Conservation (phyloP, 1,284 basidiomycete species). For the Laetiporus sulphureus region DNA sequence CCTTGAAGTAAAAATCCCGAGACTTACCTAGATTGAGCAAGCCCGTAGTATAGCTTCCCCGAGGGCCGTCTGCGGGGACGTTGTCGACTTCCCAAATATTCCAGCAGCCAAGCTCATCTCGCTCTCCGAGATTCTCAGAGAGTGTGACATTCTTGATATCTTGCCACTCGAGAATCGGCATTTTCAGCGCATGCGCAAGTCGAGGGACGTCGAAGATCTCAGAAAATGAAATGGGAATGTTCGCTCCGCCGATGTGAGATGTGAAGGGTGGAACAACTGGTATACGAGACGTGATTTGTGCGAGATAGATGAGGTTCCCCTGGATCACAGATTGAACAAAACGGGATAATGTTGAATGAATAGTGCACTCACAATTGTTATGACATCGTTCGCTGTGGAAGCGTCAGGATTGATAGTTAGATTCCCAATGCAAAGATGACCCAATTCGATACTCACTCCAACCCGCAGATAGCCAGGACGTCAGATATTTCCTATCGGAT, state of each 20-base stretch:
- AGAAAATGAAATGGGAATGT: conserved; percentile 25
- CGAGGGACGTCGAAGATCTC: conserved; percentile 35
- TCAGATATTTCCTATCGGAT: conserved; percentile 50
- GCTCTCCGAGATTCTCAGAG: conserved; percentile 8
- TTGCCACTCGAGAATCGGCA: conserved; percentile 32
- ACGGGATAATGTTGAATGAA: conserved; percentile 1
- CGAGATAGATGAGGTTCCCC: conserved; percentile 62
- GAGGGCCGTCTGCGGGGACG: conserved; percentile 31
- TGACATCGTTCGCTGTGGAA: conserved; percentile 53
- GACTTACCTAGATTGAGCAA: conserved; percentile 47
- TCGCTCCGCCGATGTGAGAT: conserved; percentile 44
- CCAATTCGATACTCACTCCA: conserved; percentile 44
- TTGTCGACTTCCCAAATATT: conserved; percentile 44
- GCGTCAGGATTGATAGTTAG: conserved; percentile 1
- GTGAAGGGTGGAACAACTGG: conserved; percentile 56
- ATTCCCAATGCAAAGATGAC: not conserved
- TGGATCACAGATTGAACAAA: conserved; percentile 15
- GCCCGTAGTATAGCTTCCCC: conserved; percentile 35
- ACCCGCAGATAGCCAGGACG: conserved; percentile 57
- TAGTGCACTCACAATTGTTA: conserved; percentile 42
- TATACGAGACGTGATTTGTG: conserved; percentile 49
- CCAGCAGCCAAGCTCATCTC: conserved; percentile 66
- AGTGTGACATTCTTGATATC: conserved; percentile 28
- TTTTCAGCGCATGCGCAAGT: conserved; percentile 26
- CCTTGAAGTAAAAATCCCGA: conserved; percentile 11